Conservation (phyloP, 495 filamentous ascomycete species). For the Neurospora sp. region DNA sequence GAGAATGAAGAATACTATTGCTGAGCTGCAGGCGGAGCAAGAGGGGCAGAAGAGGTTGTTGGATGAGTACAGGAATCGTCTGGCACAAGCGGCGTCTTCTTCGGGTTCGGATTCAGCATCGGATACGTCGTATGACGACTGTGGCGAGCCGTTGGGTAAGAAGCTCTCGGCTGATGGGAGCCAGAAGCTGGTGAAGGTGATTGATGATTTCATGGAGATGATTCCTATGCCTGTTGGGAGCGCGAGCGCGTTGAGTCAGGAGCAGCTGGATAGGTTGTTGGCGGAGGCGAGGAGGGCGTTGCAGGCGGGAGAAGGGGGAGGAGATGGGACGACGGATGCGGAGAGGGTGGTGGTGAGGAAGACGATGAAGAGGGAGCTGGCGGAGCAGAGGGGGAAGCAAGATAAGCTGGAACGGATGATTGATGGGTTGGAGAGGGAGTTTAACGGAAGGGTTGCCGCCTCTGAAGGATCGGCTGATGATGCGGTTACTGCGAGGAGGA, state of each 20-base stretch:
- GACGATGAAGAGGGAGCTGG: not conserved
- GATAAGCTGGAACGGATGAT: not conserved
- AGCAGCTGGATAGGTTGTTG: not conserved
- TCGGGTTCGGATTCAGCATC: no score
- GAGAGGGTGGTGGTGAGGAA: not conserved
- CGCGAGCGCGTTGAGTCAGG: not conserved
- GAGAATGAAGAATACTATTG: not conserved
- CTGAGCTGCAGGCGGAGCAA: not conserved
- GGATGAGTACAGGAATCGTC: not conserved
- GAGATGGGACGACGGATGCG: not conserved
- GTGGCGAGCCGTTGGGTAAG: not conserved
- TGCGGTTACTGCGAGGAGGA: not conserved
- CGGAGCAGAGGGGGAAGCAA: not conserved
- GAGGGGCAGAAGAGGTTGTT: not conserved
- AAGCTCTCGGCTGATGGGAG: not conserved
- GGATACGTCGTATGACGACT: constrained; percentile 1
- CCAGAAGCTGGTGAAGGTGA: not conserved
- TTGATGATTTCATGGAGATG: not conserved
- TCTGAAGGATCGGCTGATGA: not conserved
- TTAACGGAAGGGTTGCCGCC: not conserved
- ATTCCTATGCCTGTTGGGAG: not conserved
- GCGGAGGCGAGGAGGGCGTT: not conserved
- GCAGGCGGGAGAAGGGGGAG: not conserved
- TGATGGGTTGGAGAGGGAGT: not conserved
- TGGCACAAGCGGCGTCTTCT: no score